Evolutionary conservation across 1,284 basidiomycete species (phyloP).

Genomic region (Malassezia brasiliensis): DNA sequence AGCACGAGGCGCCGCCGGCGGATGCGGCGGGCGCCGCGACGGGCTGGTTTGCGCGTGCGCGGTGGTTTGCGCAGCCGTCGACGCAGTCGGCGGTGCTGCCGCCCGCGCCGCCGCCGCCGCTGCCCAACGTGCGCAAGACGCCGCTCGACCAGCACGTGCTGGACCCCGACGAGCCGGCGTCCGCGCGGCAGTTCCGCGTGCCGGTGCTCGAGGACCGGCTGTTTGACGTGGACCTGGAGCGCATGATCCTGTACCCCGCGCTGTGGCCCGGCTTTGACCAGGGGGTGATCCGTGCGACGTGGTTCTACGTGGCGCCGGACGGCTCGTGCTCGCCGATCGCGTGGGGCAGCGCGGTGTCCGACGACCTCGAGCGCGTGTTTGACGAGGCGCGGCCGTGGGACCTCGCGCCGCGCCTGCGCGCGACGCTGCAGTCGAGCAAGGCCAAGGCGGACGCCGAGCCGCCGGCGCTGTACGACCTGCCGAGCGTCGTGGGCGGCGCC

Average conservation of each 20-base stretch:
- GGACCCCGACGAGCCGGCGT: constrained; percentile 38
- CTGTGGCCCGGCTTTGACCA: constrained; percentile 49
- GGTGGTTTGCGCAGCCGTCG: constrained; percentile 2
- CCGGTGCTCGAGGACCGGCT: constrained; percentile 43
- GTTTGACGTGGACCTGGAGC: constrained; percentile 41
- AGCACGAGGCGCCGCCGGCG: neutral
- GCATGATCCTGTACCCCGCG: constrained; percentile 46
- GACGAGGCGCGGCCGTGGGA: constrained; percentile 45
- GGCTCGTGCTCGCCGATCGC: constrained; percentile 35
- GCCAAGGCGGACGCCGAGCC: constrained; percentile 27
- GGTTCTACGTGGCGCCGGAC: constrained; percentile 48
- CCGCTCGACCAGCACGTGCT: constrained; percentile 16
- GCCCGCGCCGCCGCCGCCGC: constrained; percentile 7
- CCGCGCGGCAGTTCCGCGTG: constrained; percentile 24
- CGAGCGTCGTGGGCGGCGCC: constrained; percentile 37
- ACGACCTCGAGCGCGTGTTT: constrained; percentile 48
- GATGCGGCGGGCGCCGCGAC: neutral
- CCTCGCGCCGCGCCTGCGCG: constrained; percentile 7
- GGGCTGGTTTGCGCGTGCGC: neutral
- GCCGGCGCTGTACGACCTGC: constrained; percentile 23
- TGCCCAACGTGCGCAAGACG: constrained; percentile 8
- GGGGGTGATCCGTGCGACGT: constrained; percentile 43
- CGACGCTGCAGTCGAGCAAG: constrained; percentile 7
- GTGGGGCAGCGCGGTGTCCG: constrained; percentile 38
- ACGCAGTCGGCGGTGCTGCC: constrained; percentile 1